Conservation (phyloP, 2,329 filamentous ascomycete genomes). For the Aurifilum marmelostoma region DNA sequence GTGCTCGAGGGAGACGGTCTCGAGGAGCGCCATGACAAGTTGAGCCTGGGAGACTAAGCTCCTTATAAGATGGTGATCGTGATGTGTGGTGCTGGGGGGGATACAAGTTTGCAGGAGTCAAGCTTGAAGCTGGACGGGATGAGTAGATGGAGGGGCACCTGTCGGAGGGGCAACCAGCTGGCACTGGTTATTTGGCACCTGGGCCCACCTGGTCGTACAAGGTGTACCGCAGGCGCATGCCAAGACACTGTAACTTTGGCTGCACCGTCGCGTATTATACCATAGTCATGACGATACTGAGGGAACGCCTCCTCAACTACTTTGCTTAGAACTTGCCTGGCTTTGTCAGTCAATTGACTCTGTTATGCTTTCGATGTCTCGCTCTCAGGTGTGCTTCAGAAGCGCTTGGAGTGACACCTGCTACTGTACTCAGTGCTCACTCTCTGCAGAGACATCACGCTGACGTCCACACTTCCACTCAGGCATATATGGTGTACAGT, state of each 20-base stretch:
- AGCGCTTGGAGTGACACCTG: too few relatives aligned
- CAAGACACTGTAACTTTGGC: background rate
- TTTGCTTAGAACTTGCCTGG: too few relatives aligned
- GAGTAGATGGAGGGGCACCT: background rate
- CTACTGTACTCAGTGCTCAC: too few relatives aligned
- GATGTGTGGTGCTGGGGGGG: background rate
- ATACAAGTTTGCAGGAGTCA: background rate
- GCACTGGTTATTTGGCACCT: background rate
- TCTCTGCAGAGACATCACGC: too few relatives aligned
- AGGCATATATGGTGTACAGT: too few relatives aligned
- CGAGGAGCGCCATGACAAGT: conserved; percentile 54
- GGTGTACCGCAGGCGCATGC: background rate
- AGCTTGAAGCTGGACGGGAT: background rate
- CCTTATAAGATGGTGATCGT: background rate
- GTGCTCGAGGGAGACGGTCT: conserved; percentile 75
- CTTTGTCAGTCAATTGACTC: too few relatives aligned
- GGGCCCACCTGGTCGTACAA: background rate
- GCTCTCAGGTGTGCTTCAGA: too few relatives aligned
- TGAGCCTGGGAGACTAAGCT: too few relatives aligned
- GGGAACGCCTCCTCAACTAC: background rate
- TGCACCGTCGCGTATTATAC: too few relatives aligned
- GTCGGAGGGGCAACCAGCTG: background rate
- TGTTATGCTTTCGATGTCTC: too few relatives aligned
- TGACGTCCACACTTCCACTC: too few relatives aligned
- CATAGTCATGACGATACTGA: background rate